These are phyloP conservation scores for Pneumocystis jirovecii DNA, from an alignment of 1,139 yeast species.

Conservation along the genomic window DNA sequence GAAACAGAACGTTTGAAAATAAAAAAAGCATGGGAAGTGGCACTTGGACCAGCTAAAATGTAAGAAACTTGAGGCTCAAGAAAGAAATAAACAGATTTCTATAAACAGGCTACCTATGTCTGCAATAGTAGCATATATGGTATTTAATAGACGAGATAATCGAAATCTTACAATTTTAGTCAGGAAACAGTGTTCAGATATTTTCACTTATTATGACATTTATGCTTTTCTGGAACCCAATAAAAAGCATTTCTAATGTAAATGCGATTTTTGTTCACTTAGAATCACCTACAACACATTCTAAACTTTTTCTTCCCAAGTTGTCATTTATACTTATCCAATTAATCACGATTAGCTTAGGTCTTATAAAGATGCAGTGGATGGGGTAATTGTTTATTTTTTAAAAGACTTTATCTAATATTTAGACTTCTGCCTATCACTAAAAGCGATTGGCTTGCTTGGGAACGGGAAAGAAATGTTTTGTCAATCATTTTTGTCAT, in stretches of 20 bases:
- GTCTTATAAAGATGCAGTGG: conserved; percentile 65
- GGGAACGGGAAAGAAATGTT: conserved; percentile 34
- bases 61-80: background rate
- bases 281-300: conserved; percentile 20
- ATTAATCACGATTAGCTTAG: conserved; percentile 51
- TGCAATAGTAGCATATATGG: conserved; percentile 68
- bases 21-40: conserved; percentile 70
- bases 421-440: conserved; percentile 55
- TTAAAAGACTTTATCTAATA: background rate
- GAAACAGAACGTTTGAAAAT: background rate
- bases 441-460: conserved; percentile 80
- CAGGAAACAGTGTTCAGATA: conserved; percentile 79
- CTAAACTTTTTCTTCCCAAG: conserved; percentile 36
- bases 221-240: conserved; percentile 62
- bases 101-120: conserved; percentile 56
- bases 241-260: conserved; percentile 52
- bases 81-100: background rate
- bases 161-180: conserved; percentile 22
- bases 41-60: conserved; percentile 67
- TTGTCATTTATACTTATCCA: conserved; percentile 44
- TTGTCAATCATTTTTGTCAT: background rate
- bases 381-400: conserved; percentile 44
- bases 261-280: conserved; percentile 29
- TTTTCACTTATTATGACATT: conserved; percentile 85
- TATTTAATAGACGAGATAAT: background rate